Conservation (phyloP, 1,139 yeast species). For the Yamadazyma spencermartinsiae region DNA sequence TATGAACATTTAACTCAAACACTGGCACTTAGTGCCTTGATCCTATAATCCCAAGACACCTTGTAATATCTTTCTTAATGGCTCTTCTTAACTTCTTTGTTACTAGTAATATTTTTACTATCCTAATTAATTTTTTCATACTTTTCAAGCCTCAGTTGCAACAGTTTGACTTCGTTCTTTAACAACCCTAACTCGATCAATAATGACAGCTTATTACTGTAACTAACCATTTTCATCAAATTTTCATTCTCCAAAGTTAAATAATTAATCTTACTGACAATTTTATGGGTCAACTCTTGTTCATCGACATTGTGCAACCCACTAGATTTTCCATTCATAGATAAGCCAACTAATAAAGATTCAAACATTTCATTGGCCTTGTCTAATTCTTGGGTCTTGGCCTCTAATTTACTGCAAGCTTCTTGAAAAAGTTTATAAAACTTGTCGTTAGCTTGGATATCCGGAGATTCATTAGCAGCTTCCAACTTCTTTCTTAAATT, state of each 20-base stretch:
- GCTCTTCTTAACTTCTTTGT: too few species aligned
- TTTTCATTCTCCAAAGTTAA: slow-evolving; percentile 71
- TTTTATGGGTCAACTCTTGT: slow-evolving; percentile 75
- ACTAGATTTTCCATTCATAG: slow-evolving; percentile 17
- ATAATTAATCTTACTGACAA: slow-evolving; percentile 60
- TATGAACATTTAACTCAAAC: too few species aligned
- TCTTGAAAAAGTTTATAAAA: slow-evolving; percentile 51
- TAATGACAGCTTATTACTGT: slow-evolving; percentile 69
- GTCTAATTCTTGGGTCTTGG: slow-evolving; percentile 54
- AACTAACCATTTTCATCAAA: slow-evolving; percentile 68
- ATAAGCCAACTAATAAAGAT: slow-evolving; percentile 46
- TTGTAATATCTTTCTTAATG: too few species aligned
- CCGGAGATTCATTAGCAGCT: not conserved
- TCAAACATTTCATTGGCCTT: slow-evolving; percentile 65
- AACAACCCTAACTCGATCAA: slow-evolving; percentile 68
- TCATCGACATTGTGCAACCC: slow-evolving; percentile 51
- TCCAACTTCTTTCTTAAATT: slow-evolving; percentile 23
- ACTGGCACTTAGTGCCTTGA: too few species aligned
- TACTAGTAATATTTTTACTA: not conserved
- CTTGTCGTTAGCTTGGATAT: slow-evolving; percentile 36
- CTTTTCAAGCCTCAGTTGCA: slow-evolving; percentile 12
- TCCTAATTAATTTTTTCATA: slow-evolving; percentile 4
- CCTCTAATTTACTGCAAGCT: slow-evolving; percentile 50
- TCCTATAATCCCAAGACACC: too few species aligned
- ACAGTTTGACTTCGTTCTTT: slow-evolving; percentile 24